A percentile compares a stretch with the other conserved stretches of the same genome.
Evolutionary conservation across 2,329 filamentous ascomycete species (phyloP).

Genomic region (Alternaria tenuissima): DNA sequence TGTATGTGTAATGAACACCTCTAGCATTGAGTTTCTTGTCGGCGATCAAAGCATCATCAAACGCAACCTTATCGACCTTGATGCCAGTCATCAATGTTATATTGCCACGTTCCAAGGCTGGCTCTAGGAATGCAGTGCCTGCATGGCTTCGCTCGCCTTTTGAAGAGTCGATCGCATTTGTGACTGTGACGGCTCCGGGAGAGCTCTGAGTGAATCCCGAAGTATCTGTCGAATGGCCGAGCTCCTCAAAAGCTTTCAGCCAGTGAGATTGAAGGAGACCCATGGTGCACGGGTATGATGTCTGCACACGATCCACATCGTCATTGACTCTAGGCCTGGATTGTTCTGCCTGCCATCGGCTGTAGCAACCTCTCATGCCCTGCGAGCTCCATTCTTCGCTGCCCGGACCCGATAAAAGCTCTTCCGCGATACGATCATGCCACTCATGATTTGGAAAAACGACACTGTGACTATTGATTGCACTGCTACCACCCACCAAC

Average conservation of each 20-base stretch:
- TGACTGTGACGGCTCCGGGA: constrained; percentile 23
- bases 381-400: constrained; percentile 20
- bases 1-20: constrained; percentile 21
- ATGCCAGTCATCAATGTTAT: constrained; percentile 22
- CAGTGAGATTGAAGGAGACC: constrained; percentile 26
- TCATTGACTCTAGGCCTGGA: neutral
- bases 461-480: constrained; percentile 32
- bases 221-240: constrained; percentile 17
- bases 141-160: constrained; percentile 32
- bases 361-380: constrained; percentile 25
- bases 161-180: constrained; percentile 26
- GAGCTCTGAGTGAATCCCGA: constrained; percentile 22
- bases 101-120: constrained; percentile 27
- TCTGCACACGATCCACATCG: constrained; percentile 19
- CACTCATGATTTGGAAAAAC: constrained; percentile 30
- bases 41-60: constrained; percentile 10
- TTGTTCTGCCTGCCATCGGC: constrained; percentile 20
- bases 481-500: constrained; percentile 28
- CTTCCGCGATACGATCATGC: constrained; percentile 26
- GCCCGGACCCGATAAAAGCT: constrained; percentile 18
- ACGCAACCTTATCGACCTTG: constrained; percentile 25
- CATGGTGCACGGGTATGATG: constrained; percentile 21
- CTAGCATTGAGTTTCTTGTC: constrained; percentile 22
- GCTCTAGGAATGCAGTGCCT: constrained; percentile 27
- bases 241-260: constrained; percentile 25